phyloP scores from a whole-genome alignment of 192 early-diverging fungal species.

The Coemansia sp. region DNA sequence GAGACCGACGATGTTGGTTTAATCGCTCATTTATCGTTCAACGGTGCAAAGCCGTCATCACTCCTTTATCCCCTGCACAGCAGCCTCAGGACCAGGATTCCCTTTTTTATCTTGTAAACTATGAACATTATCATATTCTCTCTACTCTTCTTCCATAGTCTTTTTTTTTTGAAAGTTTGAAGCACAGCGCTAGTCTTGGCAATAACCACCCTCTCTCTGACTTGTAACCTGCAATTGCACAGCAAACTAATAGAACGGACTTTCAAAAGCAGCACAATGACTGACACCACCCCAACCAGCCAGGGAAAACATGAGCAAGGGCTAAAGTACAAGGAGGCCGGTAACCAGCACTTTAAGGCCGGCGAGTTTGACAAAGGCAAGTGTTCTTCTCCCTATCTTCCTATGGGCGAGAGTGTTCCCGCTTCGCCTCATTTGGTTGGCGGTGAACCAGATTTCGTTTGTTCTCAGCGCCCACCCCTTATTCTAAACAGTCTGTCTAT shows the following conservation, averaged over 20 bases:
- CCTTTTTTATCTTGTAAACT: no score
- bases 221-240: not conserved
- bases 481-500: not conserved
- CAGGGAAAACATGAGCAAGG: constrained; percentile 28
- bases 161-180: not conserved
- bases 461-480: no score
- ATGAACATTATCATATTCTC: no score
- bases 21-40: no score
- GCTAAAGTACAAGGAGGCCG: constrained; percentile 33
- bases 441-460: no score
- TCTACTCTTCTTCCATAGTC: no score
- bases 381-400: not conserved
- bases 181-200: no score
- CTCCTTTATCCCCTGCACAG: not conserved
- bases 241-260: not conserved
- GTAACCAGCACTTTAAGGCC: constrained; percentile 35
- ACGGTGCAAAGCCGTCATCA: not conserved
- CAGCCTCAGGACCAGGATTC: no score
- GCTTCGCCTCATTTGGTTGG: no score
- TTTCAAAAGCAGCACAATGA: constrained; percentile 12
- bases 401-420: no score
- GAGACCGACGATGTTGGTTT: not conserved
- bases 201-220: no score
- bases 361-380: constrained; percentile 27
- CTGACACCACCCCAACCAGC: not conserved